phyloP scores from a whole-genome alignment of 352 stramenopile genomes.

The Pythium dissimile region DNA sequence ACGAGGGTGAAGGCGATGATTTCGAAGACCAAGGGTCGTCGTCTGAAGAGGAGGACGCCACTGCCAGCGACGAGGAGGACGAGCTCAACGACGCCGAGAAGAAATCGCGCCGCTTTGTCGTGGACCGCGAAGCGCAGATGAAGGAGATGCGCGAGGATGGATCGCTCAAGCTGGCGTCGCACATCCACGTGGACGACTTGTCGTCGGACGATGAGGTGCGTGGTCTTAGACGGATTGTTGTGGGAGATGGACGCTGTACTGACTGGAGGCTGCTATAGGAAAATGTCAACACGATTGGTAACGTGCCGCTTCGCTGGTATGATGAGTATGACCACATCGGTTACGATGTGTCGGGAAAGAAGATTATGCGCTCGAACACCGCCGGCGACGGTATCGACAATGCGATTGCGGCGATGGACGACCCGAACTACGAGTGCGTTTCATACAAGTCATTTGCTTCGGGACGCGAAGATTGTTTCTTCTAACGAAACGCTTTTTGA shows the following conservation, averaged over 20 bases:
- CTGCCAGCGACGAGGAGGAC: constrained; percentile 63
- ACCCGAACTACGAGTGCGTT: constrained; percentile 91
- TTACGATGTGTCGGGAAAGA: constrained; percentile 97
- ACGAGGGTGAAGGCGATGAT: constrained; percentile 54
- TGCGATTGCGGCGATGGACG: constrained; percentile 80
- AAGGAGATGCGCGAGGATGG: constrained; percentile 84
- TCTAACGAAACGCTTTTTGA: too few relatives aligned
- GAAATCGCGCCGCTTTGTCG: constrained; percentile 67
- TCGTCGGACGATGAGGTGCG: constrained; percentile 96
- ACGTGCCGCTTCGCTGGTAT: constrained; percentile 99
- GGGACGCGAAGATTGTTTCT: too few relatives aligned
- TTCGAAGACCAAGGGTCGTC: constrained; percentile 88
- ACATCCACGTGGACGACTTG: constrained; percentile 97
- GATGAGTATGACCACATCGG: constrained; percentile 99
- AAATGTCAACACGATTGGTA: constrained; percentile 95
- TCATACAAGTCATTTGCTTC: neutral
- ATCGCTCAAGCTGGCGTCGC: constrained; percentile 75
- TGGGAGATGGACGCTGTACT: neutral
- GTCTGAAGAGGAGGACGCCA: constrained; percentile 56
- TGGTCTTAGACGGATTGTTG: neutral
- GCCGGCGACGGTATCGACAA: constrained; percentile 89
- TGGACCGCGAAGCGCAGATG: constrained; percentile 73
- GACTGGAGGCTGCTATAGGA: constrained; percentile 48
- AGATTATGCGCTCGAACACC: constrained; percentile 92
- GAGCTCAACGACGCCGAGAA: constrained; percentile 79